These are phyloP conservation scores for Dipteronia dyeriana DNA, from an alignment of 345 rosid species.

Conservation along the genomic window DNA sequence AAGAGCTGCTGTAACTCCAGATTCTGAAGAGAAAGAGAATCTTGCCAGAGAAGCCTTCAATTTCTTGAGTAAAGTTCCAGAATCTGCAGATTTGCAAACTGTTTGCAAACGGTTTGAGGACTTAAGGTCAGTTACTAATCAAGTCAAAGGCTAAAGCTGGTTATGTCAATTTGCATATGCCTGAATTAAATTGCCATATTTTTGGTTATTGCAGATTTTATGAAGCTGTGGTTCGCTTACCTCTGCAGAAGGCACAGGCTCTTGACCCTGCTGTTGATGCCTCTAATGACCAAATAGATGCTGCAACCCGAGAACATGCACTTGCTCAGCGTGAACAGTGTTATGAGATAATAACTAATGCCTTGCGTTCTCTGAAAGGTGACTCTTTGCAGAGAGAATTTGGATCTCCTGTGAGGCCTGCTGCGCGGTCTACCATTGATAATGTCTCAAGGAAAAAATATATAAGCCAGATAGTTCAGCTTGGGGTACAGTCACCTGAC, in stretches of 20 bases:
- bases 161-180: not conserved
- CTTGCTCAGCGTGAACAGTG: slow-evolving; percentile 81
- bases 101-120: slow-evolving; percentile 98
- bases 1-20: slow-evolving; percentile 71
- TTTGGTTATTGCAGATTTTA: slow-evolving; percentile 69
- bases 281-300: slow-evolving; percentile 84
- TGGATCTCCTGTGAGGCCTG: slow-evolving; percentile 59
- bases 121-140: slow-evolving; percentile 59
- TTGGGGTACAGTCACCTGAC: slow-evolving; percentile 91
- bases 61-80: slow-evolving; percentile 85
- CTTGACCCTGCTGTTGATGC: slow-evolving; percentile 97
- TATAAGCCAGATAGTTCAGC: slow-evolving; percentile 92
- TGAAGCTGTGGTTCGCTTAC: slow-evolving; percentile 94
- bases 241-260: slow-evolving; percentile 91
- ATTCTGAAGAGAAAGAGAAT: slow-evolving; percentile 72
- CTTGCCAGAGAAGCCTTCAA: slow-evolving; percentile 90
- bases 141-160: slow-evolving; percentile 26
- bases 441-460: slow-evolving; percentile 70
- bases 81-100: slow-evolving; percentile 88
- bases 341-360: slow-evolving; percentile 80
- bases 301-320: slow-evolving; percentile 70
- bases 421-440: slow-evolving; percentile 58
- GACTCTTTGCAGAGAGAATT: slow-evolving; percentile 49
- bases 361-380: slow-evolving; percentile 74
- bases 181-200: slow-evolving; percentile 11